A percentile compares a stretch with the other conserved stretches of the same genome.
Conservation (phyloP, 331 rosid species). For the Pyrus hybrid region DNA sequence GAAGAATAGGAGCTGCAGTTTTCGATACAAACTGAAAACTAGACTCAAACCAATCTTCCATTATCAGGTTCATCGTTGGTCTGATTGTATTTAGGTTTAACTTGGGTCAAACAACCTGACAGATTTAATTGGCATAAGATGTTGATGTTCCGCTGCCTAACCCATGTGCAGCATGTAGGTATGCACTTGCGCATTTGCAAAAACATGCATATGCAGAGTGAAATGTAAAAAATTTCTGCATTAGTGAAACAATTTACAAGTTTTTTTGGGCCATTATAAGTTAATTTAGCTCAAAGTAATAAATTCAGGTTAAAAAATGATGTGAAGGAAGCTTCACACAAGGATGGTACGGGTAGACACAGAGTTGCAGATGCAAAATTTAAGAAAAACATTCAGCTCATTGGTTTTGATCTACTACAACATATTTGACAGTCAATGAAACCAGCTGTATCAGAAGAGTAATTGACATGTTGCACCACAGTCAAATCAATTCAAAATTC, state of each 20-base stretch:
- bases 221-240: background rate
- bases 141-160: background rate
- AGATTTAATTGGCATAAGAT: background rate
- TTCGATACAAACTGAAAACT: background rate
- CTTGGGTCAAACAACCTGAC: background rate
- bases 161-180: background rate
- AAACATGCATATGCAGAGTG: background rate
- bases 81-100: background rate
- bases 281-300: background rate
- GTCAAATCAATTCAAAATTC: background rate
- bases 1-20: background rate
- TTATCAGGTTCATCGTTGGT: background rate
- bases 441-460: background rate
- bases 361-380: background rate
- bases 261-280: too few species aligned
- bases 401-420: background rate
- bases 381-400: background rate
- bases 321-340: background rate
- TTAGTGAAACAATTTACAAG: background rate
- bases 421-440: background rate
- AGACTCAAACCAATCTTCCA: background rate
- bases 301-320: too few species aligned
- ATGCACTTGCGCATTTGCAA: background rate
- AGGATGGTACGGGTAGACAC: background rate
- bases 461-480: background rate